A percentile compares a stretch with the other conserved stretches of the same genome.
Conservation (phyloP, 371 early-diverging fungal genomes). For the Syncephalastrum contaminatum region DNA sequence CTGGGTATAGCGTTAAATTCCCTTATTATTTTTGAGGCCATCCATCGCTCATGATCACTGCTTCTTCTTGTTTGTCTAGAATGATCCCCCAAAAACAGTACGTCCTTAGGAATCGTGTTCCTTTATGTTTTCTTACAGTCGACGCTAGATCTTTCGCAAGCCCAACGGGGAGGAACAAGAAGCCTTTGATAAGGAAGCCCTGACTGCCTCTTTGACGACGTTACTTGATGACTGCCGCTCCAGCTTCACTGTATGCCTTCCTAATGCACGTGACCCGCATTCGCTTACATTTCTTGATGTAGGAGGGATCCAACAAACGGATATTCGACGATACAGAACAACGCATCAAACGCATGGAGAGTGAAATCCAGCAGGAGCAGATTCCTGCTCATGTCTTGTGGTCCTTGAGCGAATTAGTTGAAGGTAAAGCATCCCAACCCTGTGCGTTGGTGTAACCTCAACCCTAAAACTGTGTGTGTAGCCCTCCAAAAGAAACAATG, state of each 20-base stretch:
- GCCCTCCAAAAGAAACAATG: constrained; percentile 17
- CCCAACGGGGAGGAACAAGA: neutral
- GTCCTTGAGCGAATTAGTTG: constrained; percentile 10
- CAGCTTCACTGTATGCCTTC: constrained; percentile 8
- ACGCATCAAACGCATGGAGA: constrained; percentile 15
- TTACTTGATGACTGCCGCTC: constrained; percentile 11
- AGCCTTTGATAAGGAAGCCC: constrained; percentile 1
- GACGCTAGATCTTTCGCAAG: constrained; percentile 21
- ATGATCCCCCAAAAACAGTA: constrained; percentile 27
- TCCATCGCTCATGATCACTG: neutral
- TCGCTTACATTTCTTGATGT: neutral
- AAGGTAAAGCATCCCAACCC: constrained; percentile 20
- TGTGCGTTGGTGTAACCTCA: constrained; percentile 1
- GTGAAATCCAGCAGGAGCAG: constrained; percentile 8
- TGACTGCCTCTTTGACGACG: constrained; percentile 3
- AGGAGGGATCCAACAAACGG: constrained; percentile 23
- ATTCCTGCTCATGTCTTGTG: constrained; percentile 8
- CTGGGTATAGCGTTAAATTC: constrained; percentile 17
- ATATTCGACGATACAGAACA: constrained; percentile 16
- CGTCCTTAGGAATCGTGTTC: too few species aligned
- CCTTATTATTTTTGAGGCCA: neutral
- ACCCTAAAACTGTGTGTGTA: constrained; percentile 1
- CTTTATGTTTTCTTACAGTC: neutral
- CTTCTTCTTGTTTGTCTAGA: constrained; percentile 6
- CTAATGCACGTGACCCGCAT: neutral